Percentiles rank a stretch among this genome's conserved stretches.
These are phyloP conservation scores for Cruciata laevipes DNA, from an alignment of 257 asterid genomes.

Conservation along the genomic window DNA sequence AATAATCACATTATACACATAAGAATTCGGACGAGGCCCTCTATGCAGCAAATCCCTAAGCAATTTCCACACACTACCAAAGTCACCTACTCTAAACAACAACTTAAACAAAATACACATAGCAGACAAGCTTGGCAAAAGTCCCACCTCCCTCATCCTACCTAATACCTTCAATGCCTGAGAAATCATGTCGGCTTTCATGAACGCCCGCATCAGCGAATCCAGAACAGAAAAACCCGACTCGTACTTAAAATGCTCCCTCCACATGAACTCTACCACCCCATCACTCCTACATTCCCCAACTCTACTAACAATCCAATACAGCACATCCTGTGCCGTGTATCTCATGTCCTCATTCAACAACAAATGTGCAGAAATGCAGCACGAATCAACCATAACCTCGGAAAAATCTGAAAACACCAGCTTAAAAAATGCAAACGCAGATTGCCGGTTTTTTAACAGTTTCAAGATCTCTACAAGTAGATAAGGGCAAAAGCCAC, in stretches of 20 bases:
- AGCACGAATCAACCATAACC: conserved; percentile 37
- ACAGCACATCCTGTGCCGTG: conserved; percentile 68
- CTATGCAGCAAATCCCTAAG: conserved; percentile 52
- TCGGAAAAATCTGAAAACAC: conserved; percentile 46
- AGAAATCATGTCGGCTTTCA: conserved; percentile 54
- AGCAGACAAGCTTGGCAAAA: conserved; percentile 60
- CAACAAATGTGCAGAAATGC: conserved; percentile 50
- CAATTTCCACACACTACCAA: conserved; percentile 70
- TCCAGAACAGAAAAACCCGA: conserved; percentile 57
- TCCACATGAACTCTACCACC: conserved; percentile 49
- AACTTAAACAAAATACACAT: conserved; percentile 48
- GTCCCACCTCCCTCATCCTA: conserved; percentile 62
- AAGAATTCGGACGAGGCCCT: conserved; percentile 61
- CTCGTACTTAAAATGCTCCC: conserved; percentile 28
- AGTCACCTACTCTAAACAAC: conserved; percentile 63
- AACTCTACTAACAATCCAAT: conserved; percentile 52
- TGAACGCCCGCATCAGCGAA: conserved; percentile 72
- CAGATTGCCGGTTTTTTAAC: conserved; percentile 37
- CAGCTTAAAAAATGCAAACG: conserved; percentile 72
- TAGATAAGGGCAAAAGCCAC: conserved; percentile 40
- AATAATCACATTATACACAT: conserved; percentile 57
- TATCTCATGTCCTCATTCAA: conserved; percentile 40
- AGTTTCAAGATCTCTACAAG: conserved; percentile 58
- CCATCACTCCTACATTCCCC: conserved; percentile 62
- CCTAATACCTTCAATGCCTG: conserved; percentile 55